Percentiles rank a stretch among this genome's conserved stretches.
phyloP scores from a whole-genome alignment of 371 early-diverging fungal species.

The Mortierella sp. region DNA sequence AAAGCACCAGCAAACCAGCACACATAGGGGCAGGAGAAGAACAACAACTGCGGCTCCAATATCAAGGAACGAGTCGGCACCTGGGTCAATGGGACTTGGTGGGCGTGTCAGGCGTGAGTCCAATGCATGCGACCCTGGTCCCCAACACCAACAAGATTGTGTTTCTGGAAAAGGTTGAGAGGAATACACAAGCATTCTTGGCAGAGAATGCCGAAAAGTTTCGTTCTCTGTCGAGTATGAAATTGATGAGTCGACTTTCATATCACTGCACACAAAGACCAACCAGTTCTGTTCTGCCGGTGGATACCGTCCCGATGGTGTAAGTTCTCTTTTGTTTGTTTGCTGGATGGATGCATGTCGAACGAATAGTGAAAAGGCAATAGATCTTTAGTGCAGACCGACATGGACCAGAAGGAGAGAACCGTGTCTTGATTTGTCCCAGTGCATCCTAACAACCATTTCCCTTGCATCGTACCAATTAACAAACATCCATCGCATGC shows the following conservation, averaged over 20 bases:
- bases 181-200: constrained; percentile 29
- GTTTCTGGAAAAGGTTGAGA: constrained; percentile 53
- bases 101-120: constrained; percentile 53
- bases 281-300: constrained; percentile 77
- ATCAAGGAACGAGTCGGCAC: constrained; percentile 30
- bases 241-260: constrained; percentile 61
- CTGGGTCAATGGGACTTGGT: constrained; percentile 57
- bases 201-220: constrained; percentile 38
- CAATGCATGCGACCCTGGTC: constrained; percentile 55
- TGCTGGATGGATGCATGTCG: constrained; percentile 37
- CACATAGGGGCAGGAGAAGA: background rate
- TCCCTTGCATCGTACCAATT: too few species aligned
- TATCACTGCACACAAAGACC: constrained; percentile 62
- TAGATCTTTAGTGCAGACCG: background rate
- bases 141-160: constrained; percentile 58
- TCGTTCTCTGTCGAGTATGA: constrained; percentile 69
- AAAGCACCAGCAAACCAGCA: background rate
- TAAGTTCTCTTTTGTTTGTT: constrained; percentile 60
- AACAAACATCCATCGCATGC: background rate
- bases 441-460: too few species aligned
- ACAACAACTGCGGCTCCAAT: background rate
- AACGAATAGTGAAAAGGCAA: background rate
- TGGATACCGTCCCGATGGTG: constrained; percentile 63
- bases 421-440: too few species aligned
- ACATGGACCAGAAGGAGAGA: too few species aligned